Evolutionary conservation across 2,329 filamentous ascomycete genomes (phyloP).

Genomic region (Fusarium sp.): DNA sequence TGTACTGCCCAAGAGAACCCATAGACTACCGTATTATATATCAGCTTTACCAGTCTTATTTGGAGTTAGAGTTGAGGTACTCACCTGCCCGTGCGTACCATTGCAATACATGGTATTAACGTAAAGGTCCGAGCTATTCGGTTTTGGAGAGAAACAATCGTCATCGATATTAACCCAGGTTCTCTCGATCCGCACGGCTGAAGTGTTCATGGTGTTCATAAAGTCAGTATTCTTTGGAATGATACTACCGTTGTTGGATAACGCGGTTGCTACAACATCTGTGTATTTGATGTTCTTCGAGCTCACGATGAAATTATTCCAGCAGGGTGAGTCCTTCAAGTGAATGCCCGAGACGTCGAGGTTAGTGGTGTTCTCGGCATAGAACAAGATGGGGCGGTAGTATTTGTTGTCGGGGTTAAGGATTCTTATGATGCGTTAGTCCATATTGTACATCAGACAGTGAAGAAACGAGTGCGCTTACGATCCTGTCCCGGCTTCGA

Average conservation of each 20-base stretch:
- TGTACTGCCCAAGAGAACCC: constrained; percentile 68
- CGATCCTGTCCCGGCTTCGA: constrained; percentile 30
- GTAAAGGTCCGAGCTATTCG: constrained; percentile 67
- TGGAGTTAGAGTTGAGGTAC: too few relatives aligned
- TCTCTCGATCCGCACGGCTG: constrained; percentile 62
- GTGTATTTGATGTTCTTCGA: constrained; percentile 65
- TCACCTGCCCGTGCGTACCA: constrained; percentile 55
- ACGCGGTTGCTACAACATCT: constrained; percentile 64
- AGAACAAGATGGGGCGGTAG: constrained; percentile 69
- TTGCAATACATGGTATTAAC: constrained; percentile 72
- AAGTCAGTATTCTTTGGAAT: constrained; percentile 71
- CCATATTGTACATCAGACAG: too few relatives aligned
- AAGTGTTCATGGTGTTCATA: constrained; percentile 69
- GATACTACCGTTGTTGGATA: constrained; percentile 57
- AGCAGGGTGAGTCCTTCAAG: constrained; percentile 70
- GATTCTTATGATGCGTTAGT: constrained; percentile 43
- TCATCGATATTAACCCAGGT: constrained; percentile 66
- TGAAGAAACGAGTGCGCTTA: background rate
- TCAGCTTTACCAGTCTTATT: too few relatives aligned
- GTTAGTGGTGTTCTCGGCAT: constrained; percentile 70
- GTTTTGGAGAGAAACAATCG: constrained; percentile 71
- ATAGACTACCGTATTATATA: constrained; percentile 47
- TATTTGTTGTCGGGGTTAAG: constrained; percentile 65
- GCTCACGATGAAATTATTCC: constrained; percentile 71
- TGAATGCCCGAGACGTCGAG: constrained; percentile 67